phyloP scores from a whole-genome alignment of 177 flowering plant species.

The Telopea speciosissima region DNA sequence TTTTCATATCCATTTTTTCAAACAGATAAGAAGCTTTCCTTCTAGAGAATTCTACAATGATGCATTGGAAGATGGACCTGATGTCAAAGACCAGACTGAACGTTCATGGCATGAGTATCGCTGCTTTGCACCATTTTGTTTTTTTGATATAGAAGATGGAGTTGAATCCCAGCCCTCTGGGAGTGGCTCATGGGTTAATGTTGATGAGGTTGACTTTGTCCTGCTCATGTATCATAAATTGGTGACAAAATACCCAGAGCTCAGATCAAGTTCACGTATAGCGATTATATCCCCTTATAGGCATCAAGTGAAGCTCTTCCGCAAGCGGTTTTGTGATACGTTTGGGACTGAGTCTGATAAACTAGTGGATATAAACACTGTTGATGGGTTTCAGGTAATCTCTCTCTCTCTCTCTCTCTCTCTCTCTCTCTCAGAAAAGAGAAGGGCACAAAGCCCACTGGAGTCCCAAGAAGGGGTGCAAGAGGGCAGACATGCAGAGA shows the following conservation, averaged over 20 bases:
- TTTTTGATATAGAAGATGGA: slow-evolving; percentile 84
- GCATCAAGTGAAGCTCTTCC: slow-evolving; percentile 74
- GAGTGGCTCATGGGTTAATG: slow-evolving; percentile 77
- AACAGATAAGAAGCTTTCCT: slow-evolving; percentile 87
- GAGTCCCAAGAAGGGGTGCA: no score
- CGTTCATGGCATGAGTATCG: slow-evolving; percentile 71
- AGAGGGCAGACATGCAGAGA: no score
- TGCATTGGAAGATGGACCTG: slow-evolving; percentile 74
- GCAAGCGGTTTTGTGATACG: slow-evolving; percentile 47
- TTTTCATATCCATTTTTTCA: neutral
- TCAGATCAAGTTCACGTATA: slow-evolving; percentile 67
- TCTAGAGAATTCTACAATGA: slow-evolving; percentile 78
- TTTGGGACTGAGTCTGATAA: slow-evolving; percentile 66
- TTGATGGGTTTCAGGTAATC: slow-evolving; percentile 90
- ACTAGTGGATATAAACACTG: slow-evolving; percentile 79
- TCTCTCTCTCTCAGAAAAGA: no score
- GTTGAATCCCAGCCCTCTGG: slow-evolving; percentile 71
- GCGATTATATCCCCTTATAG: slow-evolving; percentile 88
- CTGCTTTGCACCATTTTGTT: slow-evolving; percentile 97
- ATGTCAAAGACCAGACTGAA: slow-evolving; percentile 44
- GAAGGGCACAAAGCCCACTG: no score
- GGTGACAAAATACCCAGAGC: slow-evolving; percentile 56
- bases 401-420: no score
- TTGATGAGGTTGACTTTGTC: slow-evolving; percentile 77
- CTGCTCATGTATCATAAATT: slow-evolving; percentile 62